Evolutionary conservation across 768 basidiomycete species (phyloP).

Genomic region (Bullera alba): DNA sequence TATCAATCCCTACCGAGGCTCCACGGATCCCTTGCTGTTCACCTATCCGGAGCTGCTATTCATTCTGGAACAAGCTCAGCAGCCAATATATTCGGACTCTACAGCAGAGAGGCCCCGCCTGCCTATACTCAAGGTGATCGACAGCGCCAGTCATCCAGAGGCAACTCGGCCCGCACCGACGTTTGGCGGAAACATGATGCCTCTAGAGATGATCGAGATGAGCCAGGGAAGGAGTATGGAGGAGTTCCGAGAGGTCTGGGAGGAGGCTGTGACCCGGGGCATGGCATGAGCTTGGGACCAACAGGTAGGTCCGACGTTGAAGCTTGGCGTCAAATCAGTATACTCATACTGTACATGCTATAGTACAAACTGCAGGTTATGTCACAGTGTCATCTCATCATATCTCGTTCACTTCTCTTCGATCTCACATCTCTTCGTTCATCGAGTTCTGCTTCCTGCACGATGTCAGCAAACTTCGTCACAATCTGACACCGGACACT

Average conservation of each 20-base stretch:
- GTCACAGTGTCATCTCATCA: too few relatives aligned
- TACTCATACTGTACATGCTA: too few relatives aligned
- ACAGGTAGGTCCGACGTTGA: too few relatives aligned
- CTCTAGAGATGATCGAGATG: constrained; percentile 75
- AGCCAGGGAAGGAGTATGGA: constrained; percentile 65
- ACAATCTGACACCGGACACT: too few relatives aligned
- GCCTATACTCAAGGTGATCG: constrained; percentile 53
- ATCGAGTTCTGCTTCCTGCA: too few relatives aligned
- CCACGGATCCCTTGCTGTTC: constrained; percentile 83
- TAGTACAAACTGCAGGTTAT: too few relatives aligned
- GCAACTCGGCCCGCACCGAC: constrained; percentile 63
- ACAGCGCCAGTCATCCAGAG: constrained; percentile 65
- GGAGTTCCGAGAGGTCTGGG: constrained; percentile 60
- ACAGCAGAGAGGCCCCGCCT: constrained; percentile 4
- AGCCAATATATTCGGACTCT: background rate
- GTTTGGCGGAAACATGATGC: constrained; percentile 82
- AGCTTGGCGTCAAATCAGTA: too few relatives aligned
- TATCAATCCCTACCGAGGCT: constrained; percentile 78
- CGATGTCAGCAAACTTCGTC: too few relatives aligned
- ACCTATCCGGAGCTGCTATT: constrained; percentile 67
- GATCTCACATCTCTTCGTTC: too few relatives aligned
- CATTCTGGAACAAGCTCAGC: constrained; percentile 1
- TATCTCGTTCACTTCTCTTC: too few relatives aligned
- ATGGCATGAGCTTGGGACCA: too few relatives aligned
- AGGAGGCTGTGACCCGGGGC: constrained; percentile 43